Base-by-base conservation (phyloP, 257 asterid species). In the Coffea canephora region DNA sequence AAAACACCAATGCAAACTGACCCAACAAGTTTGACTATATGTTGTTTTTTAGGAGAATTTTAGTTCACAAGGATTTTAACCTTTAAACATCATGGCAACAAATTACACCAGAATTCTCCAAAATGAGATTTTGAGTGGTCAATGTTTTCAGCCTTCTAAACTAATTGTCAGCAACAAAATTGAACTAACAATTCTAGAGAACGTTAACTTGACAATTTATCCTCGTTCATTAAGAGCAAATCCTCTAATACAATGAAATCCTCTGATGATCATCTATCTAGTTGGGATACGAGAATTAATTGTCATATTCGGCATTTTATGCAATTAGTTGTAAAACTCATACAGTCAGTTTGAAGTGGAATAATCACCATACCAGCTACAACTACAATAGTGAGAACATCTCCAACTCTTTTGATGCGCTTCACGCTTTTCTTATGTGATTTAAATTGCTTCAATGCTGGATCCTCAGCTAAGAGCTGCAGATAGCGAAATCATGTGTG, bases 401-500 rank as follows among this genome's bases (percentile, higher is more conserved):
- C 97, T 82, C 97, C 96, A 3, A 87, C 77, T 79, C 75, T 84
- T 80, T 90, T 92, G 83, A 94, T 85, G 82, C 85, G 87, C 59
- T 87, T 80, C 77, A 90, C 90, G 55, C 90, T 82, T 81, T 86
- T 85, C 86, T 92, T 89, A 76, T 90, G 85, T 43, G 97, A 90
- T 81, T 93, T 93, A 83, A 90, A 90, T 83, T 88, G 93, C 74
- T 80, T 90, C 59, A 93, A 88, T 23, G 89, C 87, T 15, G 94
- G 90, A 83, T 93, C 92, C 4, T 78, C 89, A 1, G 92, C 94
- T 89, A 93, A 87, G 82, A 93, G 93, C 97, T 91, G 93, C 74
- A 87, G 88, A 81, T 62, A 75, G 82, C 73, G 72, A 81, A 78
- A 82, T 12, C 48, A 61, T 72, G 27, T 46, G 78, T 52, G 50